Conservation (phyloP, 2,329 filamentous ascomycete genomes). For the Talaromyces sp. region DNA sequence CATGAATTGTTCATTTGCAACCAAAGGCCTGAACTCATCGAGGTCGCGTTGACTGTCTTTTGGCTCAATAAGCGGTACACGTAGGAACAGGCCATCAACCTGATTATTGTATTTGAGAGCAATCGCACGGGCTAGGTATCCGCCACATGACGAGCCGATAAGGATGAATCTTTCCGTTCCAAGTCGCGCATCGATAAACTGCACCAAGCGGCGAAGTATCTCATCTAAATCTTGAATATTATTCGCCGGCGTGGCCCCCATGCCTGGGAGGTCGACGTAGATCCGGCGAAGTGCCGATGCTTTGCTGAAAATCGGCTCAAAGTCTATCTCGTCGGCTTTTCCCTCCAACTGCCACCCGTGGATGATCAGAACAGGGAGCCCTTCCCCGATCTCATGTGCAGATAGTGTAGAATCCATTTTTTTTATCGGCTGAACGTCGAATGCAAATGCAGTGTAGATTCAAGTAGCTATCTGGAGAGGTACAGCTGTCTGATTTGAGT, state of each 20-base stretch:
- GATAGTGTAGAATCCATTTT: constrained; percentile 23
- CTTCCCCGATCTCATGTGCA: constrained; percentile 28
- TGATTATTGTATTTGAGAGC: constrained; percentile 29
- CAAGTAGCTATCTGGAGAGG: too few species aligned
- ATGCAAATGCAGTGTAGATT: too few species aligned
- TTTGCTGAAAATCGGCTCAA: constrained; percentile 32
- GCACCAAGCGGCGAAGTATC: constrained; percentile 26
- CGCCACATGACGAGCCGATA: constrained; percentile 32
- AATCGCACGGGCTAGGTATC: constrained; percentile 31
- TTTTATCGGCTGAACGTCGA: constrained; percentile 6
- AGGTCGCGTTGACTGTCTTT: constrained; percentile 26
- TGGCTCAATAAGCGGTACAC: constrained; percentile 32
- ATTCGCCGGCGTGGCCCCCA: constrained; percentile 31
- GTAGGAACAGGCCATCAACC: constrained; percentile 30
- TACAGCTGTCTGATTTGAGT: too few species aligned
- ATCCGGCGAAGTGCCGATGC: constrained; percentile 25
- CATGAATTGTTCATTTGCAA: constrained; percentile 28
- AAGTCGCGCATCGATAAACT: constrained; percentile 32
- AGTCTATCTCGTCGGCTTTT: constrained; percentile 27
- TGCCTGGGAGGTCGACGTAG: constrained; percentile 35
- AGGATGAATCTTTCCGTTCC: constrained; percentile 27
- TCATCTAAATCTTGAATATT: constrained; percentile 29
- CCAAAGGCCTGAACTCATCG: constrained; percentile 27
- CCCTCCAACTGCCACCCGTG: constrained; percentile 31
- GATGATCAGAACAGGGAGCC: constrained; percentile 31